phyloP scores from a whole-genome alignment of 2,329 filamentous ascomycete genomes.

The Drechslerella dactyloides region DNA sequence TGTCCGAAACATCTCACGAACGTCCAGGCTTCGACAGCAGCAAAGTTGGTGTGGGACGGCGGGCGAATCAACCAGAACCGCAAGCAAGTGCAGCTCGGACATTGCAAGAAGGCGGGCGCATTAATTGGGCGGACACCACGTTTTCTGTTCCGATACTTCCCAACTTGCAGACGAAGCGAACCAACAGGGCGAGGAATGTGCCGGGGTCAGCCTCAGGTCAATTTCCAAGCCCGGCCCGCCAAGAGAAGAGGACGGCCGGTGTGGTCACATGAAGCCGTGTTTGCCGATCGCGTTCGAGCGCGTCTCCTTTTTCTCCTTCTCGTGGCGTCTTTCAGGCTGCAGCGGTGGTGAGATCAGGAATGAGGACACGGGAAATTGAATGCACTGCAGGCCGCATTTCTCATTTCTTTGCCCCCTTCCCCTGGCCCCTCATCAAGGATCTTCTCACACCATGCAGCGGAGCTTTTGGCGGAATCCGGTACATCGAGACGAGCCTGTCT shows the following conservation, averaged over 20 bases:
- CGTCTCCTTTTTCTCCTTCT: constrained; percentile 42
- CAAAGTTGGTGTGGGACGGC: constrained; percentile 19
- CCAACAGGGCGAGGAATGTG: constrained; percentile 24
- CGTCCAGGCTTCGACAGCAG: constrained; percentile 17
- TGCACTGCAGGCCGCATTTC: constrained; percentile 3
- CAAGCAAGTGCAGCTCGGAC: constrained; percentile 21
- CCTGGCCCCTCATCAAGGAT: neutral
- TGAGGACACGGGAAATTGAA: constrained; percentile 43
- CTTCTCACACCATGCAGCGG: neutral
- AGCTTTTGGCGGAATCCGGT: neutral
- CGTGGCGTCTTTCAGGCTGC: constrained; percentile 50
- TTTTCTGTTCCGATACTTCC: constrained; percentile 16
- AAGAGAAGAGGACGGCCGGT: constrained; percentile 1
- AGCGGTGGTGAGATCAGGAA: constrained; percentile 25
- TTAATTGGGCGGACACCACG: constrained; percentile 36
- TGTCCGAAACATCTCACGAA: constrained; percentile 12
- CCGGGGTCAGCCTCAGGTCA: constrained; percentile 30
- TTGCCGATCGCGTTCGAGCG: constrained; percentile 31
- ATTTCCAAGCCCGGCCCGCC: constrained; percentile 10
- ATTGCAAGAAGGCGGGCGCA: constrained; percentile 29
- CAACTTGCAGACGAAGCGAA: constrained; percentile 11
- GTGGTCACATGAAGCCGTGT: constrained; percentile 50
- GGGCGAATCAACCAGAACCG: constrained; percentile 20
- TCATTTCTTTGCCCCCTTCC: constrained; percentile 37
- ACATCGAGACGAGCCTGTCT: constrained; percentile 11